phyloP scores from a whole-genome alignment of 257 asterid genomes.

The Fraxinus cuspidata region DNA sequence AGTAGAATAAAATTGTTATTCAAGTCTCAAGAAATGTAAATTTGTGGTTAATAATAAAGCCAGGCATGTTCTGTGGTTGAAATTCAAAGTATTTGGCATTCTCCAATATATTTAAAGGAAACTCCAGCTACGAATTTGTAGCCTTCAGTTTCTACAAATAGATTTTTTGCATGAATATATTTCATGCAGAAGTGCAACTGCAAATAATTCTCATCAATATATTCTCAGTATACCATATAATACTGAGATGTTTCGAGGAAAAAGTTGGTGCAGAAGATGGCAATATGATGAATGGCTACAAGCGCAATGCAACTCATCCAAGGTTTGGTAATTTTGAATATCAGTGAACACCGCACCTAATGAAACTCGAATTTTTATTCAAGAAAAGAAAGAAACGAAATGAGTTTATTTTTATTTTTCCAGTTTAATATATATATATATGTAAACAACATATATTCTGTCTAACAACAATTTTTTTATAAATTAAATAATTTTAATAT shows the following conservation, averaged over 20 bases:
- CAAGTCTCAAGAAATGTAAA: too few species aligned
- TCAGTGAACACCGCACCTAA: too few species aligned
- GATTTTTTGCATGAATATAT: constrained; percentile 22
- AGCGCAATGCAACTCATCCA: neutral
- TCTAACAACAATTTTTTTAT: too few species aligned
- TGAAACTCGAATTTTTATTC: too few species aligned
- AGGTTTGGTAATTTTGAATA: constrained; percentile 21
- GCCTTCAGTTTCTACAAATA: constrained; percentile 18
- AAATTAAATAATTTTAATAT: too few species aligned
- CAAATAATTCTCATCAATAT: neutral
- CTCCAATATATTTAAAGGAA: constrained; percentile 34
- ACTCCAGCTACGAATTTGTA: constrained; percentile 11
- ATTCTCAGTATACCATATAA: too few species aligned
- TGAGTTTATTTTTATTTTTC: too few species aligned
- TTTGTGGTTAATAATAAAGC: constrained; percentile 22
- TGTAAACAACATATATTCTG: too few species aligned
- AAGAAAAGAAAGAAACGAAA: too few species aligned
- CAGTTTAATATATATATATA: too few species aligned
- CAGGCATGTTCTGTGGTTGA: constrained; percentile 55
- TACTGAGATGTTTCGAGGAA: neutral
- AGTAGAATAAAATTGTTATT: too few species aligned
- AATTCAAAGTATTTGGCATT: constrained; percentile 26
- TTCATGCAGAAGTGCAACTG: neutral
- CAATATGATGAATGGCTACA: constrained; percentile 13
- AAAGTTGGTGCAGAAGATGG: constrained; percentile 11